Percentiles rank a stretch among this genome's conserved stretches.
These are phyloP conservation scores for Coemansia sp. DNA, from an alignment of 192 early-diverging fungal genomes.

Conservation along the genomic window DNA sequence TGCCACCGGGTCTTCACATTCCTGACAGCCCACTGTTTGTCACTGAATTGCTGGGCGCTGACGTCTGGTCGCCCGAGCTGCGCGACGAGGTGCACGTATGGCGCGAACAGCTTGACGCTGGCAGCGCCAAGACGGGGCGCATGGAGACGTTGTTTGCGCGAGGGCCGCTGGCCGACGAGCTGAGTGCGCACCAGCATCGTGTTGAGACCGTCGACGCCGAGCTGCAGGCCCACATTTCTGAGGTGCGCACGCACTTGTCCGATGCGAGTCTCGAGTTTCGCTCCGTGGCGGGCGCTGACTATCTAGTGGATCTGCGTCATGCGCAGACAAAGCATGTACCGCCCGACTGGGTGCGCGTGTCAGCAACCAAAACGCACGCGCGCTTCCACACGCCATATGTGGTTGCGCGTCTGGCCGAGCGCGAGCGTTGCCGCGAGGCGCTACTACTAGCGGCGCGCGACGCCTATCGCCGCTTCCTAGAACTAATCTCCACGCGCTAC, in stretches of 20 bases:
- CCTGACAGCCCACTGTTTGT: slow-evolving; percentile 21
- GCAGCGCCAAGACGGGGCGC: slow-evolving; percentile 52
- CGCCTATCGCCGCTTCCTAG: slow-evolving; percentile 66
- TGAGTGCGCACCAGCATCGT: slow-evolving; percentile 49
- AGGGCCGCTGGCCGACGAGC: slow-evolving; percentile 54
- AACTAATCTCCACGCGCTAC: slow-evolving; percentile 60
- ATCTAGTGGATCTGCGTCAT: slow-evolving; percentile 71
- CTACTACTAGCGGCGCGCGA: slow-evolving; percentile 61
- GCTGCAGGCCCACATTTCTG: slow-evolving; percentile 53
- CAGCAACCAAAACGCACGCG: slow-evolving; percentile 38
- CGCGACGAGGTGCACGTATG: slow-evolving; percentile 38
- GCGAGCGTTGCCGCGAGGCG: slow-evolving; percentile 63
- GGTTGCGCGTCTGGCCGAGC: slow-evolving; percentile 60
- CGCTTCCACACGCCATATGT: slow-evolving; percentile 48
- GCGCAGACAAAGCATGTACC: slow-evolving; percentile 61
- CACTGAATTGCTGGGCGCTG: slow-evolving; percentile 37
- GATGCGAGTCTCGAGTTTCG: slow-evolving; percentile 58
- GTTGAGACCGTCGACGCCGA: slow-evolving; percentile 59
- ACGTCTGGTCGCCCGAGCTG: slow-evolving; percentile 41
- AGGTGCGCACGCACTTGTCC: slow-evolving; percentile 56
- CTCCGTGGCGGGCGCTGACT: slow-evolving; percentile 70
- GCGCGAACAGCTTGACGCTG: slow-evolving; percentile 43
- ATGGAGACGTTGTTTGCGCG: slow-evolving; percentile 62
- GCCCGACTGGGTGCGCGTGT: slow-evolving; percentile 69
- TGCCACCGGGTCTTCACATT: slow-evolving; percentile 14